Conservation (phyloP, 768 basidiomycete species). For the Coprinellus aureogranulatus region DNA sequence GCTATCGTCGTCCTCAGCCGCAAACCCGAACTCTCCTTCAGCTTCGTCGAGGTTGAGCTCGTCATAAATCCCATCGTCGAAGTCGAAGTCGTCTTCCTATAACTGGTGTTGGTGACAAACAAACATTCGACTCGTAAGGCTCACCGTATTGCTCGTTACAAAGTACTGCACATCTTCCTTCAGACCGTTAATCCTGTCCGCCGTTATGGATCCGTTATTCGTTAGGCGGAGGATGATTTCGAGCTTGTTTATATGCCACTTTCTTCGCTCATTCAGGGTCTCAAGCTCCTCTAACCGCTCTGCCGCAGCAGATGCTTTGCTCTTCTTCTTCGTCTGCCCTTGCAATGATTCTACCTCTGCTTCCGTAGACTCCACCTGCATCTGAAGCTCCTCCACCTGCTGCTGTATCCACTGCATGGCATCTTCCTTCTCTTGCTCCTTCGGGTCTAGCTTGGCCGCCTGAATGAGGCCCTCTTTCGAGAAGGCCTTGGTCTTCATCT, state of each 20-base stretch:
- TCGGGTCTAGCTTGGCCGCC: constrained; percentile 91
- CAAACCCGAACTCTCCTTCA: constrained; percentile 87
- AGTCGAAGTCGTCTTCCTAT: constrained; percentile 96
- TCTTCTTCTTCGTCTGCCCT: constrained; percentile 81
- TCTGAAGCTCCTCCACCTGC: constrained; percentile 86
- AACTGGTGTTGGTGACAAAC: neutral
- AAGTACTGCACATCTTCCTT: constrained; percentile 97
- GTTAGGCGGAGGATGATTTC: constrained; percentile 91
- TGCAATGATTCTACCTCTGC: constrained; percentile 90
- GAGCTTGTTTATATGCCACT: constrained; percentile 91
- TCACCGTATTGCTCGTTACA: constrained; percentile 90
- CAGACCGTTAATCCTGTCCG: constrained; percentile 76
- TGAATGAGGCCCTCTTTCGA: constrained; percentile 97
- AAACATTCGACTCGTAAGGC: constrained; percentile 24
- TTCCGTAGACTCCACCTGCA: constrained; percentile 92
- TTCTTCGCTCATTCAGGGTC: constrained; percentile 84
- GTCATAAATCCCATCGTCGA: constrained; percentile 96
- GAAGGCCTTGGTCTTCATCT: constrained; percentile 99
- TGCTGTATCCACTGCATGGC: constrained; percentile 82
- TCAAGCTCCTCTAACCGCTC: constrained; percentile 85
- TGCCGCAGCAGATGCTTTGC: constrained; percentile 61
- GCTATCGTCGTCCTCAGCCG: constrained; percentile 72
- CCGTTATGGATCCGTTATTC: constrained; percentile 85
- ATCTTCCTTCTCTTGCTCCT: constrained; percentile 94
- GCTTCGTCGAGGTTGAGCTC: constrained; percentile 97